Evolutionary conservation across 2,329 filamentous ascomycete genomes (phyloP).

Genomic region (Ramularia endophylla): DNA sequence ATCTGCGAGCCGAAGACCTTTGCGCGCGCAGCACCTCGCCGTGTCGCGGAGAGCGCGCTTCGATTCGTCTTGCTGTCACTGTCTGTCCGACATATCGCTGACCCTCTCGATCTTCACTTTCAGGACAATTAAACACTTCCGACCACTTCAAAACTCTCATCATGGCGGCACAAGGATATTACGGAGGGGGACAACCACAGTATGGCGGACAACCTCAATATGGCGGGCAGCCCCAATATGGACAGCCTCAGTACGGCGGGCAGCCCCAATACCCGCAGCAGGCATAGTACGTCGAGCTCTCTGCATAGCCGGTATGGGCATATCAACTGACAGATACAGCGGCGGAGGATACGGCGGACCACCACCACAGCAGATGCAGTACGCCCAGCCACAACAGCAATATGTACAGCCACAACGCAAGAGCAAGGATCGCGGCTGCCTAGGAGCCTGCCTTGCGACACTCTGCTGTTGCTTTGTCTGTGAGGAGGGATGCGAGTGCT

Average conservation of each 20-base stretch:
- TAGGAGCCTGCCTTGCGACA: conserved; percentile 48
- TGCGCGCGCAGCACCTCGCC: too few relatives aligned
- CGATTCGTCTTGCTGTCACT: too few relatives aligned
- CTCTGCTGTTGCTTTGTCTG: conserved; percentile 61
- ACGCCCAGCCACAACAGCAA: conserved; percentile 41
- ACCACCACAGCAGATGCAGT: conserved; percentile 32
- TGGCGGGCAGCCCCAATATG: conserved; percentile 19
- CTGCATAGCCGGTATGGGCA: not conserved
- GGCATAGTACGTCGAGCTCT: conserved; percentile 25
- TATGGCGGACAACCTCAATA: conserved; percentile 24
- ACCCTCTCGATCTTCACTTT: too few relatives aligned
- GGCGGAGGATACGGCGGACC: conserved; percentile 22
- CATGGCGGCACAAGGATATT: conserved; percentile 42
- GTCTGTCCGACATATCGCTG: too few relatives aligned
- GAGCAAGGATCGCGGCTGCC: conserved; percentile 46
- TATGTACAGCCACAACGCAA: conserved; percentile 31
- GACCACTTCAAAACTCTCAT: conserved; percentile 8
- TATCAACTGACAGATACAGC: conserved; percentile 3
- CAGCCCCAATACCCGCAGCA: conserved; percentile 33
- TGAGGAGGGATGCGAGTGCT: conserved; percentile 60
- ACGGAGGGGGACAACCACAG: conserved; percentile 27
- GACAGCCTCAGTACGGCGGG: conserved; percentile 18
- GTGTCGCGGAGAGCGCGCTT: too few relatives aligned
- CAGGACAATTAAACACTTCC: too few relatives aligned
- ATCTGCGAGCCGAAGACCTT: too few relatives aligned